Evolutionary conservation across 805 yeast genomes (phyloP), one percentile per base, ranked within the genome.

Genomic region (Ogataea henricii): DNA sequence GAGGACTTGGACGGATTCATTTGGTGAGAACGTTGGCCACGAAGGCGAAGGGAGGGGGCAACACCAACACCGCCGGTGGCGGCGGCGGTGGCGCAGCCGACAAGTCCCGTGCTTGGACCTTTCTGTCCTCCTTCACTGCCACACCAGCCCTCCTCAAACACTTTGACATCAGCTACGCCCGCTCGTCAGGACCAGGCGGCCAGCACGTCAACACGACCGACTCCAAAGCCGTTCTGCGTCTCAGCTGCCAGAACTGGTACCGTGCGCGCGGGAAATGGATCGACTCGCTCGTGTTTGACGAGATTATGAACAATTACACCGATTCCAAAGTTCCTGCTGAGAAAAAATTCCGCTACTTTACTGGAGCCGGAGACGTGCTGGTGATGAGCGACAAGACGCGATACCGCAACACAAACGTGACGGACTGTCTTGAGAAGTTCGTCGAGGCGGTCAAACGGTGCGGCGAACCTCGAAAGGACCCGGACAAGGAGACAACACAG

Each of bases 181-280:
- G 83, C 49, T 69, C 82, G 1, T 77, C 82, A 1, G 85, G 84
- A 0, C 75, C 82, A 0, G 85, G 85, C 1, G 85, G 85, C 3
- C 84, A 79, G 45, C 79, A 79, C 53, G 84, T 79, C n/a, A 79
- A 79, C 52, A 78, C 77, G 33, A 78, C 83, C 0, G 75, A 78
- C 7, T 72, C 81, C 1, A 79, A 79, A 51, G 83, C 66, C 1
- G 46, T 58, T 13, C 40, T 64, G 8, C 52, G 51, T 13, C 74
- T 37, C 65, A 70, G 33, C 45, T 66, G 30, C 38, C 70, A 12
- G 43, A 71, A 54, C 62, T 75, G 43, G 68, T 63, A 40, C 56
- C 64, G 48, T 64, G 74, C 79, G 53, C 72, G 59, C 54, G 70
- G 54, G 57, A 66, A 54, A 25, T 75, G 80, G 79, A 67, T 78